Evolutionary conservation across 345 rosid genomes (phyloP).

Genomic region (Eucalyptus albens): DNA sequence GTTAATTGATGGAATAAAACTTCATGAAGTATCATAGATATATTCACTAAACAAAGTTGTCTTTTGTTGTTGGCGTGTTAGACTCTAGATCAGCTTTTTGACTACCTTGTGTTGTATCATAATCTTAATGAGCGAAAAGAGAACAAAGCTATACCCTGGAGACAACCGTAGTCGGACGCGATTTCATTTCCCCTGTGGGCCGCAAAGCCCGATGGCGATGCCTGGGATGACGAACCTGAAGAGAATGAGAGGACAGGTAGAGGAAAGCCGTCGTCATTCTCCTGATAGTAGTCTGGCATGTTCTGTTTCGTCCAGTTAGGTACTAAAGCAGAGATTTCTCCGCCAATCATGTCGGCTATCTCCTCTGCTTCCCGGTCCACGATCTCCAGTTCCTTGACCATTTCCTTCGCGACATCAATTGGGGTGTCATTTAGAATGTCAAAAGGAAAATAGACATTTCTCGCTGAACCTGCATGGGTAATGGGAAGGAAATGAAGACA

Average conservation of each 20-base stretch:
- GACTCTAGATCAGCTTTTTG: background rate
- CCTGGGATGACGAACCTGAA: slow-evolving; percentile 47
- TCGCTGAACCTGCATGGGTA: slow-evolving; percentile 38
- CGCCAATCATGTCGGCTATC: slow-evolving; percentile 70
- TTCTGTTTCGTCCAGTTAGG: slow-evolving; percentile 38
- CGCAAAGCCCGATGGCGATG: slow-evolving; percentile 13
- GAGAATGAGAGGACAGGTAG: slow-evolving; percentile 25
- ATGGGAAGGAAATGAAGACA: background rate
- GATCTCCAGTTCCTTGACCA: slow-evolving; percentile 84
- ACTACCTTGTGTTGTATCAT: background rate
- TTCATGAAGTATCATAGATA: background rate
- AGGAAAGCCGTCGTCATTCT: slow-evolving; percentile 14
- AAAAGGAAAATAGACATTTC: slow-evolving; percentile 78
- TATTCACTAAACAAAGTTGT: background rate
- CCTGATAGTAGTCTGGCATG: slow-evolving; percentile 13
- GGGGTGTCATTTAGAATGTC: slow-evolving; percentile 63
- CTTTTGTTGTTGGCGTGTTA: background rate
- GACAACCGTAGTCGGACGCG: slow-evolving; percentile 1
- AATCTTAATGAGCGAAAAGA: background rate
- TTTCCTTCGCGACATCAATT: slow-evolving; percentile 68
- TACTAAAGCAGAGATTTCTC: slow-evolving; percentile 51
- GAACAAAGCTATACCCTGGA: slow-evolving; percentile 12
- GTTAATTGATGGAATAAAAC: background rate
- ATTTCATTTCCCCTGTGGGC: background rate
- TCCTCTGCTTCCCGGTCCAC: slow-evolving; percentile 63